Evolutionary conservation across 495 filamentous ascomycete species (phyloP).

Genomic region (Bathelium albidoporum): DNA sequence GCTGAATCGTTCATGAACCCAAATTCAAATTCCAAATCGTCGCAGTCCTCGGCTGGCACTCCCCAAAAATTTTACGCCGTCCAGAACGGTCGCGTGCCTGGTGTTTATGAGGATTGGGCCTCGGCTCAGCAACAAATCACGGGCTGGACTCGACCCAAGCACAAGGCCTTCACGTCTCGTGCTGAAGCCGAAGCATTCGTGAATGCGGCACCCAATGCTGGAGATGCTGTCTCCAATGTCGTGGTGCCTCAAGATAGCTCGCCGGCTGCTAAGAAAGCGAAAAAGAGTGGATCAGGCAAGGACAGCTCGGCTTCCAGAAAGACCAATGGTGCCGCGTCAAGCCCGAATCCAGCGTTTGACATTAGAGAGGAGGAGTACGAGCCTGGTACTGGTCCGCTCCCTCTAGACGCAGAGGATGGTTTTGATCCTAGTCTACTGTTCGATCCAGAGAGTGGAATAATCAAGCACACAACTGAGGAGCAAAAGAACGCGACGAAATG

Average conservation of each 20-base stretch:
- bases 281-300: slow-evolving; percentile 28
- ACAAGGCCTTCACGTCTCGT: slow-evolving; percentile 66
- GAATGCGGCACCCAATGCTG: slow-evolving; percentile 33
- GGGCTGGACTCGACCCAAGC: slow-evolving; percentile 67
- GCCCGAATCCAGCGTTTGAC: neutral
- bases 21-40: slow-evolving; percentile 33
- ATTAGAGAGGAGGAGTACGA: slow-evolving; percentile 35
- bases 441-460: slow-evolving; percentile 46
- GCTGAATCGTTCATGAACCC: slow-evolving; percentile 67
- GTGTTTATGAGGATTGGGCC: slow-evolving; percentile 85
- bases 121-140: slow-evolving; percentile 65
- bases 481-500: slow-evolving; percentile 40
- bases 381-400: slow-evolving; percentile 46
- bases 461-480: slow-evolving; percentile 46
- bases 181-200: slow-evolving; percentile 72
- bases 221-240: slow-evolving; percentile 5
- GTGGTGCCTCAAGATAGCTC: slow-evolving; percentile 15
- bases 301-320: slow-evolving; percentile 18
- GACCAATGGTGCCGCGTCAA: slow-evolving; percentile 18
- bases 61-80: slow-evolving; percentile 68
- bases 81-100: slow-evolving; percentile 67
- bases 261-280: slow-evolving; percentile 30
- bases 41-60: slow-evolving; percentile 15
- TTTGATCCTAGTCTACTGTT: slow-evolving; percentile 51
- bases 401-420: slow-evolving; percentile 46